phyloP scores from a whole-genome alignment of 2,329 filamentous ascomycete genomes.

The Ceratocystis alfenasii region DNA sequence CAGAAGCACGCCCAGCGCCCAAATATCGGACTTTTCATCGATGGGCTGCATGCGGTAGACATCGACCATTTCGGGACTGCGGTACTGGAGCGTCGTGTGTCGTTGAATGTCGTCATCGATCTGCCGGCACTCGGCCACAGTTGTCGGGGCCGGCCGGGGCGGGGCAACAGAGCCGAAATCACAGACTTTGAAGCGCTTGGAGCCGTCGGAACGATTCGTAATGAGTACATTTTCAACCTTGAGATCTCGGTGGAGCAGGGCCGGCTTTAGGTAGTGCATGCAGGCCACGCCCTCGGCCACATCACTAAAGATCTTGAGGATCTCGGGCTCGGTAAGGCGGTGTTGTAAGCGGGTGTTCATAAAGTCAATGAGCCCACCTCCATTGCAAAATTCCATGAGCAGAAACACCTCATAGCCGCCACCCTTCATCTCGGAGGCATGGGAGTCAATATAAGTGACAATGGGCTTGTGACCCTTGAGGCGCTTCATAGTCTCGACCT shows the following conservation, averaged over 20 bases:
- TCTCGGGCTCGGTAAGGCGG: constrained; percentile 91
- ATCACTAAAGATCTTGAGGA: constrained; percentile 91
- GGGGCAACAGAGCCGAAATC: constrained; percentile 90
- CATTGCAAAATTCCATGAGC: constrained; percentile 94
- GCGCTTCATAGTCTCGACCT: constrained; percentile 99
- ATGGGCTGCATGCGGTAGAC: constrained; percentile 94
- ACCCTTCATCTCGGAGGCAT: constrained; percentile 83
- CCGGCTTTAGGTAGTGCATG: constrained; percentile 97
- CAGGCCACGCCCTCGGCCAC: constrained; percentile 92
- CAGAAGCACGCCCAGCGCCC: constrained; percentile 85
- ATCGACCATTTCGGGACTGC: constrained; percentile 97
- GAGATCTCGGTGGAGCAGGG: constrained; percentile 81
- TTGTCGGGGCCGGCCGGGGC: constrained; percentile 72
- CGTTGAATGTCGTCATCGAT: constrained; percentile 96
- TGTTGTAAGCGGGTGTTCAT: constrained; percentile 98
- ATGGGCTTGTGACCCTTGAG: constrained; percentile 93
- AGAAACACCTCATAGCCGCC: constrained; percentile 96
- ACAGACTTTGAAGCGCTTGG: constrained; percentile 82
- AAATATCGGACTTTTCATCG: constrained; percentile 97
- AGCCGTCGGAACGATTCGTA: constrained; percentile 46
- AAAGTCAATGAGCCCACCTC: constrained; percentile 93
- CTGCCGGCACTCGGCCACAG: constrained; percentile 74
- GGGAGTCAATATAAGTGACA: constrained; percentile 96
- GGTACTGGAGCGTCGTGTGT: constrained; percentile 93
- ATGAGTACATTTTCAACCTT: constrained; percentile 99